Base-by-base conservation (phyloP, 495 filamentous ascomycete genomes). In the Aspergillus baeticus region DNA sequence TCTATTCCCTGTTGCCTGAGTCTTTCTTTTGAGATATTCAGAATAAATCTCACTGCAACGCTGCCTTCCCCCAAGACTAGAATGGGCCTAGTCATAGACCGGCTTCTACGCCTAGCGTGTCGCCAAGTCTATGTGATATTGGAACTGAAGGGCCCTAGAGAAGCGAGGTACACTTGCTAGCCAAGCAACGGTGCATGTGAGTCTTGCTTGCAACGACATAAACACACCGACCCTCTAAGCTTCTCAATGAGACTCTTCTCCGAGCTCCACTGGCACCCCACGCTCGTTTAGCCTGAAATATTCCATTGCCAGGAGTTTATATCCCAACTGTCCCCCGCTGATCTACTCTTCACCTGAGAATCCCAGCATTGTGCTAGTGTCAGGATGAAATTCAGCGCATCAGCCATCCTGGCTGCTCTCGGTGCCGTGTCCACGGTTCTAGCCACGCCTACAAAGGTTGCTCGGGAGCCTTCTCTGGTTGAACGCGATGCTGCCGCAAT, bases 401-500 rank as follows among this genome's bases (percentile, higher is more conserved):
- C 42, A 14, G 10, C 29, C 15, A 3, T 58, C 26, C 31, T 58
- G 29, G 41, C 49, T 22, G 49, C 36, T 31, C 42, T 58, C 8
- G 14, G 33, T 15, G 55, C 50, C 57, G 17, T 59, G 23, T 41
- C 57, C 17, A 52, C 26, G 43, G 60, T 47, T 52, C 47, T 57
- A 39, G 68, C 62, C 56, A 64, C 58, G 14, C 63, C 62, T 10
- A 55, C 58, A 43, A 49, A 47, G 31, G 35, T 55, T 15, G 4
- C 54, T n/a, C 61, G 60, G 37, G 43, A 52, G 7, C 62, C 62
- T 0, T 45, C 67, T 10, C 54, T 61, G 10, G 69, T 67, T 11
- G 31, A 64, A 49, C 63, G 74, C 31, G 72, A 77, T 38, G 21
- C 67, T 21, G 59, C 62, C 8, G 46, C 69, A n/a, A 63, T 77